Percentiles rank a stretch among this genome's conserved stretches.
phyloP scores from a whole-genome alignment of 371 early-diverging fungal genomes.

The Mucor lusitanicus region DNA sequence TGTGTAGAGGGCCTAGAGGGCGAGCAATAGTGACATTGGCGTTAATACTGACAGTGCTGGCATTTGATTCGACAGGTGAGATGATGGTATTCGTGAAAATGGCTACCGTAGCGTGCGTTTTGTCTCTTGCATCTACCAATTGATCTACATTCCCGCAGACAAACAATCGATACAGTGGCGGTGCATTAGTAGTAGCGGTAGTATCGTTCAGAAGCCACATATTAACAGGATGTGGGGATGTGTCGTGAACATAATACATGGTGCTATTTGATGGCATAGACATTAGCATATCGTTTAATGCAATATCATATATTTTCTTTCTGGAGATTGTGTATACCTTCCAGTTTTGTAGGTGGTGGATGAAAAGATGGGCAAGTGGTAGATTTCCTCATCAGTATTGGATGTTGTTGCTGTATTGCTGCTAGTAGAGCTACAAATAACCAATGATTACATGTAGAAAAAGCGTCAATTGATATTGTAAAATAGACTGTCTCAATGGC shows the following conservation, averaged over 20 bases:
- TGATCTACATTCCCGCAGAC: slow-evolving; percentile 31
- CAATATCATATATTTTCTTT: too few relatives aligned
- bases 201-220: neutral
- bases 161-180: slow-evolving; percentile 29
- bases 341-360: slow-evolving; percentile 1
- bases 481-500: neutral
- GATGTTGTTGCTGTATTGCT: neutral
- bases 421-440: too few relatives aligned
- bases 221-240: slow-evolving; percentile 5
- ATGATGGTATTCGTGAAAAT: slow-evolving; percentile 25
- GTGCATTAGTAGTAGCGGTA: neutral
- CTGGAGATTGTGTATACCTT: slow-evolving; percentile 2
- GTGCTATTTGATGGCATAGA: neutral
- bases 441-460: neutral
- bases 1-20: slow-evolving; percentile 34
- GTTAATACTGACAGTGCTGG: slow-evolving; percentile 11
- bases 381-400: slow-evolving; percentile 6
- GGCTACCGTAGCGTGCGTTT: slow-evolving; percentile 20
- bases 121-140: slow-evolving; percentile 25
- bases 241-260: slow-evolving; percentile 8
- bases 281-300: too few relatives aligned
- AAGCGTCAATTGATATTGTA: neutral
- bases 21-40: slow-evolving; percentile 31
- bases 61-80: neutral
- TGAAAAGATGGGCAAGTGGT: slow-evolving; percentile 16